Evolutionary conservation across 1,284 basidiomycete species (phyloP).

Genomic region (Tylopilus sp.): DNA sequence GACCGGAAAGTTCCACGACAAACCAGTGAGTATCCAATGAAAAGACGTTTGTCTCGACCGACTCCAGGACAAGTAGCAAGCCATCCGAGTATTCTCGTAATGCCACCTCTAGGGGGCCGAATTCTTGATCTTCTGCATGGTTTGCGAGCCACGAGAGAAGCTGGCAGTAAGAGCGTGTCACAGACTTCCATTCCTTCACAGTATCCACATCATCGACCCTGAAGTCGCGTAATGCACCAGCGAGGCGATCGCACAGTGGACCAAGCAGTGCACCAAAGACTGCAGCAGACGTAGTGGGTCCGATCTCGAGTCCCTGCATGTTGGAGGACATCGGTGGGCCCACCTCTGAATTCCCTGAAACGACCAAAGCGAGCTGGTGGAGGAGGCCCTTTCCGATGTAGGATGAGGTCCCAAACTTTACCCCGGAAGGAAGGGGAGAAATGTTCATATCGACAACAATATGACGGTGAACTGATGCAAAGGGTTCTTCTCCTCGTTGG

Average conservation of each 20-base stretch:
- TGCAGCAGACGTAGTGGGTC: constrained; percentile 38
- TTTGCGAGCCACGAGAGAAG: constrained; percentile 45
- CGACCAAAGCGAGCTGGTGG: constrained; percentile 47
- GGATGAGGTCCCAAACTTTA: constrained; percentile 48
- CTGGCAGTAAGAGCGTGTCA: constrained; percentile 41
- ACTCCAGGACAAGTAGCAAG: constrained; percentile 44
- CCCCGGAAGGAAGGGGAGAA: constrained; percentile 47
- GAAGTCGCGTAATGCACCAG: constrained; percentile 37
- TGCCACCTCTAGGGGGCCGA: constrained; percentile 31
- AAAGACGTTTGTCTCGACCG: constrained; percentile 34
- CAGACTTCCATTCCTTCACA: constrained; percentile 39
- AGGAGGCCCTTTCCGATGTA: constrained; percentile 61
- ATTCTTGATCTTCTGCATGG: constrained; percentile 37
- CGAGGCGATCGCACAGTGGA: constrained; percentile 45
- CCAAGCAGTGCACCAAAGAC: constrained; percentile 43
- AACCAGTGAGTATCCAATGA: constrained; percentile 60
- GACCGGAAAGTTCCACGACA: constrained; percentile 55
- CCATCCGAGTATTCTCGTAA: constrained; percentile 41
- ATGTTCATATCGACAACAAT: constrained; percentile 52
- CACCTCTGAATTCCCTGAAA: constrained; percentile 30
- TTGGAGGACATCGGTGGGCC: constrained; percentile 31
- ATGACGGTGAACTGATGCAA: constrained; percentile 13
- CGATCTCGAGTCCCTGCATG: constrained; percentile 42
- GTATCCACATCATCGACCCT: constrained; percentile 17
- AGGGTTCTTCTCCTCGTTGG: constrained; percentile 7